Base-by-base conservation (phyloP, 2,329 filamentous ascomycete species). In the Epichloe scottii region DNA sequence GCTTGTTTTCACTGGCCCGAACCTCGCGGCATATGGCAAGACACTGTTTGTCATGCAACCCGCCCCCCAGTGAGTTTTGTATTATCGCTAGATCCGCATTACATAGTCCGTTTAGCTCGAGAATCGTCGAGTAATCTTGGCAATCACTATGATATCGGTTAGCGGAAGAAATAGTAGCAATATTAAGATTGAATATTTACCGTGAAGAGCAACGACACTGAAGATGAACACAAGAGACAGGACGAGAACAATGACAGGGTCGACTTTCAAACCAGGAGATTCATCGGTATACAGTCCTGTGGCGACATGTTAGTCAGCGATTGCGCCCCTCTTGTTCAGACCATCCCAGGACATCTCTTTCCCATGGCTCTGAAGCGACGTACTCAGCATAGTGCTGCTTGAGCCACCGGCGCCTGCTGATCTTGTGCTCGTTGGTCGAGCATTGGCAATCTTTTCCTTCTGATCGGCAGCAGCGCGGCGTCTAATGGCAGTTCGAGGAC, bases 181-280 rank as follows among this genome's bases (percentile, higher is more conserved):
- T 5, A 7, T 23, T 23, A 14, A 38, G n/a, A 15, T 30, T 30
- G 19, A 35, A 14, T 21, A 54, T 46, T 19, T 51, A 54, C 53
- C 48, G 75, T 98, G 93, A 66, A 98, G 78, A 60, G 89, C 90
- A 64, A 98, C 93, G 66, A 98, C 93, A 65, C 87, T 93, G 76
- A 98, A 96, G 71, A 98, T 98, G 72, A 98, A 98, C 56, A 95
- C 93, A 62, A 98, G 81, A 64, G 89, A 95, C 61, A 98, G 78
- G 60, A 96, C 93, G 65, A 98, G 79, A 57, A 98, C 91, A 58
- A 98, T 90, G 54, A 98, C 93, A 21, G 93, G 93, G 69, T 98
- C 93, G 58, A 98, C 93, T 77, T 96, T 95, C 63, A 98, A 77
- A 56, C 93, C 93, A 53, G 93, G 93, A 58, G 88, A 95, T 76